Evolutionary conservation across 768 basidiomycete genomes (phyloP), one percentile per base, ranked within the genome.

Genomic region (Mycena chlorophos): DNA sequence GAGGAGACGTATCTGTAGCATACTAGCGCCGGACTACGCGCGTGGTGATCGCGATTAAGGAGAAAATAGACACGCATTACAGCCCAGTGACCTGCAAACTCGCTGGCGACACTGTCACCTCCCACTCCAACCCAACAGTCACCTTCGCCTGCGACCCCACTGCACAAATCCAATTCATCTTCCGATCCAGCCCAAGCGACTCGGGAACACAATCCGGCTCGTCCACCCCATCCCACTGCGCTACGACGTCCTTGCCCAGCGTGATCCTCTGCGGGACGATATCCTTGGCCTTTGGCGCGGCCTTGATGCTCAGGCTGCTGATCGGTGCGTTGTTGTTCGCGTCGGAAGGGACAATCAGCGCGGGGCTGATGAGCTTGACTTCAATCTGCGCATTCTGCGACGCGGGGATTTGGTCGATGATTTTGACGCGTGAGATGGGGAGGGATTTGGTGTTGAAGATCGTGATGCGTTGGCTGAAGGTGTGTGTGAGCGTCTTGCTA

Each of bases 141-240:
- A 75, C 22, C 56, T 69, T 75, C 5, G 62, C 68, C 58, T 74
- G 71, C 14, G 69, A 51, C 1, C 69, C 68, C 8, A 76, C 60
- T 4, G 61, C 29, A 29, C 69, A 72, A 23, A 69, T 48, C 73
- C 74, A 75, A 40, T 65, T 60, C 34, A 75, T 62, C 57, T 65
- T 71, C 14, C 73, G 71, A 34, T 73, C 67, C 47, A 57, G 68
- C 6, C 72, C 73, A 13, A 69, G 37, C 13, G 65, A 57, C 12
- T 67, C 65, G 3, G 61, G 61, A 51, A 56, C 69, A 34, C 52
- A 47, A 3, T 60, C 68, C 0, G 60, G 55, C 27, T 75, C 73
- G 26, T 74, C 73, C 10, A 66, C 68, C 1, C 72, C 72, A 29
- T 72, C 72, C 76, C 75, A 76, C 52, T 75, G 73, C 14, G 71